Evolutionary conservation across 805 yeast species (phyloP).

Genomic region (Ogataea philodendri): DNA sequence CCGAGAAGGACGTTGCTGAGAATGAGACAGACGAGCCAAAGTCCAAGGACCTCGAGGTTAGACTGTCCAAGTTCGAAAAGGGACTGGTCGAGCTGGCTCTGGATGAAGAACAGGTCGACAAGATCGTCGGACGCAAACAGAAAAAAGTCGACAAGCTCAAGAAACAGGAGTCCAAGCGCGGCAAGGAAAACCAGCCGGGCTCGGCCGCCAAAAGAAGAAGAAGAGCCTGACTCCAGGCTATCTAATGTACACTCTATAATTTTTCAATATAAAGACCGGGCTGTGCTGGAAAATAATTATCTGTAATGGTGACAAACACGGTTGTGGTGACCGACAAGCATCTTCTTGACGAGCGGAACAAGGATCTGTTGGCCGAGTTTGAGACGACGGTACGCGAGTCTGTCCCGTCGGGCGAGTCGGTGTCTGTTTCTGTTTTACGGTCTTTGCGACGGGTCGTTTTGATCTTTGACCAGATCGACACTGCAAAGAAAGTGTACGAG

Average conservation of each 20-base stretch:
- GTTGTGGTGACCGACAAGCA: slow-evolving; percentile 29
- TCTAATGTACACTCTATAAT: too few species aligned
- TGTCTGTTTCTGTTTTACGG: slow-evolving; percentile 24
- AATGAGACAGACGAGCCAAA: slow-evolving; percentile 28
- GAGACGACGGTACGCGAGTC: slow-evolving; percentile 13
- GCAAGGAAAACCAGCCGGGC: slow-evolving; percentile 12
- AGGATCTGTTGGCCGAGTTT: slow-evolving; percentile 21
- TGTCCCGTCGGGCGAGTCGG: slow-evolving; percentile 18
- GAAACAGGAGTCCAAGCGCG: too few species aligned
- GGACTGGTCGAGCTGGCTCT: slow-evolving; percentile 81
- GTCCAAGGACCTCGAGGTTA: slow-evolving; percentile 37
- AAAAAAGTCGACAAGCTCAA: slow-evolving; percentile 34
- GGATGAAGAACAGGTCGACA: slow-evolving; percentile 64
- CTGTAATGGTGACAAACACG: slow-evolving; percentile 26
- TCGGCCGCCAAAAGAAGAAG: slow-evolving; percentile 11
- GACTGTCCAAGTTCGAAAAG: slow-evolving; percentile 62
- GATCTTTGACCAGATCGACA: slow-evolving; percentile 22
- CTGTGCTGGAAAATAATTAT: slow-evolving; percentile 1
- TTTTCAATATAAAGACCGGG: too few species aligned
- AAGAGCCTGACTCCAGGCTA: too few species aligned
- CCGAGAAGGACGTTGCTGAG: slow-evolving; percentile 47
- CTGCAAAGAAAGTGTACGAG: slow-evolving; percentile 17
- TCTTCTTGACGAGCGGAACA: slow-evolving; percentile 19
- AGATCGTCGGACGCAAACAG: slow-evolving; percentile 58
- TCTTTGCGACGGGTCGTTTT: slow-evolving; percentile 29